Evolutionary conservation across 805 yeast genomes (phyloP).

Genomic region (Candida suzukii): DNA sequence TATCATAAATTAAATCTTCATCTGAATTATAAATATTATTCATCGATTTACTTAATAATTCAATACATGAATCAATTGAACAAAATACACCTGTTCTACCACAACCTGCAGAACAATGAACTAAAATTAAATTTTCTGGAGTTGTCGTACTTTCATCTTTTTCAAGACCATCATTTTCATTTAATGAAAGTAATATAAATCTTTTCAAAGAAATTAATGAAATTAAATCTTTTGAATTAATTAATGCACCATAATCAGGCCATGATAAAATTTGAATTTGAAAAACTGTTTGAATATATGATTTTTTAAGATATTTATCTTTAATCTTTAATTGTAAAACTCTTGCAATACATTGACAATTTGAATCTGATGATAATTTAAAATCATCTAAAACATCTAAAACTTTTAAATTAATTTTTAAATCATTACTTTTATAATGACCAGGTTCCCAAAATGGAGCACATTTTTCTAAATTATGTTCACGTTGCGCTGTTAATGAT

Average conservation of each 20-base stretch:
- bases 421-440: slow-evolving; percentile 28
- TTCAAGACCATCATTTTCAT: neutral
- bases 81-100: slow-evolving; percentile 93
- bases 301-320: slow-evolving; percentile 7
- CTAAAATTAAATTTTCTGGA: slow-evolving; percentile 43
- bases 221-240: slow-evolving; percentile 50
- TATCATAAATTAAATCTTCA: slow-evolving; percentile 36
- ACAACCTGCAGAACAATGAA: slow-evolving; percentile 96
- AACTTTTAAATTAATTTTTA: slow-evolving; percentile 15
- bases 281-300: slow-evolving; percentile 36
- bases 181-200: slow-evolving; percentile 9
- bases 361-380: slow-evolving; percentile 15
- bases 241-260: slow-evolving; percentile 74
- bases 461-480: slow-evolving; percentile 77
- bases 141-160: slow-evolving; percentile 4
- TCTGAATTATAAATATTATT: neutral
- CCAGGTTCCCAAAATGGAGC: slow-evolving; percentile 74
- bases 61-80: slow-evolving; percentile 55
- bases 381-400: slow-evolving; percentile 20
- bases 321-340: slow-evolving; percentile 34
- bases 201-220: slow-evolving; percentile 38
- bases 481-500: slow-evolving; percentile 69
- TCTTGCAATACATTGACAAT: slow-evolving; percentile 28
- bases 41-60: slow-evolving; percentile 20
- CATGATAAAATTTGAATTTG: slow-evolving; percentile 78